Conservation (phyloP, 2,329 filamentous ascomycete genomes). For the Colletotrichum sp. region DNA sequence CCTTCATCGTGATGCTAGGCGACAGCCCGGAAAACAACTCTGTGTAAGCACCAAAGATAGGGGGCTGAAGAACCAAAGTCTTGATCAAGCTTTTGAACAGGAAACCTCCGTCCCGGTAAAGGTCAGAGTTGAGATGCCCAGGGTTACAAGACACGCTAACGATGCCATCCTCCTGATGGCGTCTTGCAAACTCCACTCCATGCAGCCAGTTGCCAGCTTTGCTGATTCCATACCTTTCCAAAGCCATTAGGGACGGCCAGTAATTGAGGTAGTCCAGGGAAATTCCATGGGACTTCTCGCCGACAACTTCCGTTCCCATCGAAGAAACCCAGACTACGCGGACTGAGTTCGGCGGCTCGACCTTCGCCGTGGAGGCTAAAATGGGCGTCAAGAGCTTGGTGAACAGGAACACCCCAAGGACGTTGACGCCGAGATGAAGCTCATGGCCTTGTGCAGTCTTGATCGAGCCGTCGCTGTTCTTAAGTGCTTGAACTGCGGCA, state of each 20-base stretch:
- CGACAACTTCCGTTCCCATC: slow-evolving; percentile 25
- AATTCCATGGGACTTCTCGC: slow-evolving; percentile 3
- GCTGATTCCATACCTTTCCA: slow-evolving; percentile 26
- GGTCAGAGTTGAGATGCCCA: neutral
- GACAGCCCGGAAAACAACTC: neutral
- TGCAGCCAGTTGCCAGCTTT: slow-evolving; percentile 33
- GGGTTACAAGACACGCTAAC: neutral
- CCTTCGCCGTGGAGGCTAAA: slow-evolving; percentile 32
- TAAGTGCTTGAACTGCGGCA: slow-evolving; percentile 25
- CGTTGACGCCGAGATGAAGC: slow-evolving; percentile 45
- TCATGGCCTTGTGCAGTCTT: slow-evolving; percentile 45
- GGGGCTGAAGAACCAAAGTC: neutral
- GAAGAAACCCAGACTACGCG: slow-evolving; percentile 34
- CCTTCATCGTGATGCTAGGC: neutral
- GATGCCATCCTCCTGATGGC: slow-evolving; percentile 21
- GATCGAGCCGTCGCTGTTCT: slow-evolving; percentile 27
- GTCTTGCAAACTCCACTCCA: slow-evolving; percentile 28
- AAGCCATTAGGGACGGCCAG: slow-evolving; percentile 13
- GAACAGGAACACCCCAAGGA: slow-evolving; percentile 40
- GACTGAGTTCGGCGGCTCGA: slow-evolving; percentile 29
- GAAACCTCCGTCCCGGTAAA: neutral
- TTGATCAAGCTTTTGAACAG: neutral
- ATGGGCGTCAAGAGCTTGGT: slow-evolving; percentile 40
- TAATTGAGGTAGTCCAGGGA: neutral
- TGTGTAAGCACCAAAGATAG: neutral